phyloP scores from a whole-genome alignment of 1,139 yeast species.

The Taphrina pruni region DNA sequence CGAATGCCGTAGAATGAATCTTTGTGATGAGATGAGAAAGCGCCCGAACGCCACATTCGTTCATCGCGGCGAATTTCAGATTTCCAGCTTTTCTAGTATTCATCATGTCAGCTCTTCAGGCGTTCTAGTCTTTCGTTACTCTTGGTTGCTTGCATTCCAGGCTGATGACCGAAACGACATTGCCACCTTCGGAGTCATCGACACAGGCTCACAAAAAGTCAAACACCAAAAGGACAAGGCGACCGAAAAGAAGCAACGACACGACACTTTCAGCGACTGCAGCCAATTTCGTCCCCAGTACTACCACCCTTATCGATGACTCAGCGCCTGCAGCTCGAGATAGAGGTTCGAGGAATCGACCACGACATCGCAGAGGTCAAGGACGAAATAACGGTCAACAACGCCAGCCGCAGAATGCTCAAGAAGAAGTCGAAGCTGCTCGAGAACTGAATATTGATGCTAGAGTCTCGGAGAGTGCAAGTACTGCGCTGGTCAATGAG shows the following conservation, averaged over 20 bases:
- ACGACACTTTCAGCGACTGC: conserved; percentile 11
- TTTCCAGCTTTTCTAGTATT: no score
- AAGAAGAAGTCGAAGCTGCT: conserved; percentile 4
- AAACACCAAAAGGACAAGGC: background rate
- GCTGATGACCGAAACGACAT: background rate
- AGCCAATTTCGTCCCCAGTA: background rate
- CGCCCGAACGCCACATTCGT: conserved; percentile 14
- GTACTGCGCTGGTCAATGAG: background rate
- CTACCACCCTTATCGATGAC: background rate
- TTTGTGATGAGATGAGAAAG: background rate
- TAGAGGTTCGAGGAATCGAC: background rate
- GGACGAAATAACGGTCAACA: background rate
- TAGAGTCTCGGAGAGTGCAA: conserved; percentile 1
- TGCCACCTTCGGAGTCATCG: background rate
- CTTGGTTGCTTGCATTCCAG: background rate
- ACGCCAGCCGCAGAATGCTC: background rate
- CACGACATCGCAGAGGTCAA: background rate
- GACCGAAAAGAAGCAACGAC: conserved; percentile 9
- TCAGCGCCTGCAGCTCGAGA: background rate
- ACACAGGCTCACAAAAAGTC: background rate
- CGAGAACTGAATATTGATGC: conserved; percentile 9
- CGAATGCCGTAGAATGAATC: background rate
- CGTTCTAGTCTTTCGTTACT: background rate
- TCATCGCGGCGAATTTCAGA: conserved; percentile 5
- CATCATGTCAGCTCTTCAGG: background rate